These are phyloP conservation scores for Cylindrotheca closterium DNA, from an alignment of 108 stramenopile species.

Conservation along the genomic window DNA sequence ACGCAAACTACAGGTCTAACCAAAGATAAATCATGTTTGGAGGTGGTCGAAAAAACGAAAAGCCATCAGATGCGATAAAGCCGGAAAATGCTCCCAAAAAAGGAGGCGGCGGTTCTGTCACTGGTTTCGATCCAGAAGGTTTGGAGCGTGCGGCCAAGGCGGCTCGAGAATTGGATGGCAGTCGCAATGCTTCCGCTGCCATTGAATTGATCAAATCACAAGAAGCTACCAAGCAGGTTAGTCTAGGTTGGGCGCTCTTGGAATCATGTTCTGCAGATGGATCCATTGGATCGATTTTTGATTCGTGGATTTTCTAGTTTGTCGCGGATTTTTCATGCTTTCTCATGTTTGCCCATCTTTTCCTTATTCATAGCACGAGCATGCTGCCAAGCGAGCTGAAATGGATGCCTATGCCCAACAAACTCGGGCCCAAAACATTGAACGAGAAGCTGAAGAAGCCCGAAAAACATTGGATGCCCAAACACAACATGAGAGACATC, in stretches of 20 bases:
- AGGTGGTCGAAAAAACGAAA: conserved; percentile 51
- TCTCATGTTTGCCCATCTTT: neutral
- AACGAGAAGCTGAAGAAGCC: conserved; percentile 93
- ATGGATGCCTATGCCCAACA: conserved; percentile 92
- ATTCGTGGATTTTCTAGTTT: neutral
- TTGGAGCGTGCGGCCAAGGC: conserved; percentile 95
- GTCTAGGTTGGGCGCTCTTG: conserved; percentile 2
- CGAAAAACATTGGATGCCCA: conserved; percentile 92
- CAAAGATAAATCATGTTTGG: conserved; percentile 20
- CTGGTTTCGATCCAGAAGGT: conserved; percentile 92
- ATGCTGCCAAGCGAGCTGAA: conserved; percentile 81
- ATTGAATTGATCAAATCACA: conserved; percentile 94
- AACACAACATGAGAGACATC: conserved; percentile 90
- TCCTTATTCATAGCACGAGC: conserved; percentile 59
- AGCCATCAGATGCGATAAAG: conserved; percentile 68
- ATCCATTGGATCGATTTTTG: neutral
- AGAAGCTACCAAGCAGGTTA: conserved; percentile 90
- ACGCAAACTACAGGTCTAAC: too few species aligned
- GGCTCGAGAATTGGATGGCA: conserved; percentile 82
- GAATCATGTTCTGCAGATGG: neutral
- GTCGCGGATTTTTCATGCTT: neutral
- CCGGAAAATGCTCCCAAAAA: conserved; percentile 78
- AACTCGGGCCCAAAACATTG: conserved; percentile 81
- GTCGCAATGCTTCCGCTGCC: conserved; percentile 72
- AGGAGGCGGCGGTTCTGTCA: conserved; percentile 44